phyloP scores from a whole-genome alignment of 257 asterid species.

The Solanum chiquidenum region DNA sequence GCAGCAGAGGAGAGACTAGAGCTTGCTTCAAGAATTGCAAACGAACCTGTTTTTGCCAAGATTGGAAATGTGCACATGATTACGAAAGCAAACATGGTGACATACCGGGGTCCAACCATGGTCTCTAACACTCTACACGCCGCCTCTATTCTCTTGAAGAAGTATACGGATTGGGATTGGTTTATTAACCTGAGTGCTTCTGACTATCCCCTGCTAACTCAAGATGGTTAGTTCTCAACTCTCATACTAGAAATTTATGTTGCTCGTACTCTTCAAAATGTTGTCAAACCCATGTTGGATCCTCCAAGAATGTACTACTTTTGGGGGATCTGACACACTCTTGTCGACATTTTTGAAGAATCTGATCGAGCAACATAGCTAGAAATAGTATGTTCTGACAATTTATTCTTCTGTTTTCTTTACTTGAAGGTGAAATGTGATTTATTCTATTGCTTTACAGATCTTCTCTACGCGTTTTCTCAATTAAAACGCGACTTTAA shows the following conservation, averaged over 20 bases:
- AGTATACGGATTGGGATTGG: slow-evolving; percentile 52
- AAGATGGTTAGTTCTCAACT: slow-evolving; percentile 37
- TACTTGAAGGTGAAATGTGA: background rate
- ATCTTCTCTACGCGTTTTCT: slow-evolving; percentile 51
- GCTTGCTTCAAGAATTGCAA: slow-evolving; percentile 27
- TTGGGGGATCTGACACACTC: background rate
- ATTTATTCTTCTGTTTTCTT: too few species aligned
- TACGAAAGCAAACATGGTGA: slow-evolving; percentile 47
- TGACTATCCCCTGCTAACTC: slow-evolving; percentile 53
- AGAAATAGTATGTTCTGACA: background rate
- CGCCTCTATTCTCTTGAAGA: slow-evolving; percentile 44
- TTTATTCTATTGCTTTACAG: slow-evolving; percentile 30
- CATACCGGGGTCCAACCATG: slow-evolving; percentile 62
- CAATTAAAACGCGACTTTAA: slow-evolving; percentile 42
- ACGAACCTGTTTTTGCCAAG: slow-evolving; percentile 25
- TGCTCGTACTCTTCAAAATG: background rate
- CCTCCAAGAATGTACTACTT: background rate
- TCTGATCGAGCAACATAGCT: background rate
- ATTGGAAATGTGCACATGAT: slow-evolving; percentile 47
- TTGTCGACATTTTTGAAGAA: background rate
- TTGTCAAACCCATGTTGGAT: background rate
- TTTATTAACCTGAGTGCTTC: slow-evolving; percentile 55
- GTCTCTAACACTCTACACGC: slow-evolving; percentile 56
- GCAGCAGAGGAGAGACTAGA: slow-evolving; percentile 40
- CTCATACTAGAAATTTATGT: background rate